Base-by-base conservation (phyloP, 768 basidiomycete species). In the Mycena alexandri region DNA sequence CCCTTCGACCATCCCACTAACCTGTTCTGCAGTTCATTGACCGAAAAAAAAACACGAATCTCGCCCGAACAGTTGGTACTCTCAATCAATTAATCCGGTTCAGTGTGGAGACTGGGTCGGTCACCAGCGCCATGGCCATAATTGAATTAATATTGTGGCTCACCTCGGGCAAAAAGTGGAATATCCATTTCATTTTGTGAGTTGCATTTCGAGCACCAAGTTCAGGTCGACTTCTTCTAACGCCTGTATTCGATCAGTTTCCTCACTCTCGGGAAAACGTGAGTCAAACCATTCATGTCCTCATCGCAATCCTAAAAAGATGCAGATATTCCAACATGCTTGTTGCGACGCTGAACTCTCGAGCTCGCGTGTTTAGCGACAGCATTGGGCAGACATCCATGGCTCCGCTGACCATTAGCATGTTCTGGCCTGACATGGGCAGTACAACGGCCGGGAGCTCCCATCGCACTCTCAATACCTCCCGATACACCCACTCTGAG, bases 11-110 rank as follows among this genome's bases (percentile, higher is more conserved):
- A 33, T 9, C n/a, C 13, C 21, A 19, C 13, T 13, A 24, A 17
- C 38, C 38, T 2, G 43, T 44, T 10, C 25, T n/a, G n/a, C 16
- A 65, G 64, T 8, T 72, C 72, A 55, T 38, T 73, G 74, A 33
- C 68, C 72, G n/a, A 0, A 67, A 50, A 11, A 16, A 17, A 42
- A 9, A 1, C 11, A 11, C 53, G 5, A 9, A 29, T 13, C 52
- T 67, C 36, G 36, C 22, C 4, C 59, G 60, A 1, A 70, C 70
- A 6, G 21, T 29, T 70, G 75, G 59, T 69, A 55, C 82, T 78
- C 2, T 82, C 75, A 13, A 71, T 65, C 24, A 56, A 52, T 33
- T 72, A 25, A 66, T 69, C 5, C 62, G 61, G 2, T 65, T 65
- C 60, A 44, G 56, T 17, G 42, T 69, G 5, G 72, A 73, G 61